phyloP scores from a whole-genome alignment of 768 basidiomycete genomes.

The Xerocomellus dryophilus region DNA sequence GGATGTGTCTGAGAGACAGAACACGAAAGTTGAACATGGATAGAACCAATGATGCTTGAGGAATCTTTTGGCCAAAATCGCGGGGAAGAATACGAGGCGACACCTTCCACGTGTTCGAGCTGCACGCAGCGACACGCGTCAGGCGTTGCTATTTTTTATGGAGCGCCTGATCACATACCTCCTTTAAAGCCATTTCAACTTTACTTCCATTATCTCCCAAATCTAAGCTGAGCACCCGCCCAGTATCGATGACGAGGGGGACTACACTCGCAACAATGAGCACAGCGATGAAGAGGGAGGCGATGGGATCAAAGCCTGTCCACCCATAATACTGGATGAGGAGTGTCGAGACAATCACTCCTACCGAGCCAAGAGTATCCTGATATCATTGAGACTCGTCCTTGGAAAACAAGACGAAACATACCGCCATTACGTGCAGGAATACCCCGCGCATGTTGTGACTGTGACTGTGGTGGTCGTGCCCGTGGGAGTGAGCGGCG shows the following conservation, averaged over 20 bases:
- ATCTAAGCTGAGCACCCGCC: constrained; percentile 83
- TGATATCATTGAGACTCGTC: constrained; percentile 29
- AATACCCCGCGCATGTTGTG: constrained; percentile 99
- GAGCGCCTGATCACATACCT: constrained; percentile 43
- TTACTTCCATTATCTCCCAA: constrained; percentile 57
- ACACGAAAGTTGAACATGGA: constrained; percentile 82
- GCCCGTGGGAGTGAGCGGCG: constrained; percentile 52
- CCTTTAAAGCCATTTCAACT: constrained; percentile 57
- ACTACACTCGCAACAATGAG: constrained; percentile 94
- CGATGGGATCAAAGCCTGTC: constrained; percentile 99
- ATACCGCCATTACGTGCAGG: constrained; percentile 91
- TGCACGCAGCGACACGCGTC: constrained; percentile 27
- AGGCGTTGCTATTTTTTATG: not conserved
- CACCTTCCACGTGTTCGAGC: constrained; percentile 73
- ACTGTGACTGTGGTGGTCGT: constrained; percentile 79
- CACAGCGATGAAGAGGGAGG: constrained; percentile 92
- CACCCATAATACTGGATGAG: constrained; percentile 95
- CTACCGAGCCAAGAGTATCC: constrained; percentile 96
- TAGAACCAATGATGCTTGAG: constrained; percentile 79
- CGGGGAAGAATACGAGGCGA: constrained; percentile 75
- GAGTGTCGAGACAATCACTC: constrained; percentile 95
- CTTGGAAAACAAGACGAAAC: constrained; percentile 21
- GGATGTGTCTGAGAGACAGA: constrained; percentile 54
- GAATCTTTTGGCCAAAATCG: constrained; percentile 98
- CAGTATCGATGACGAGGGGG: constrained; percentile 92